Base-by-base conservation (phyloP, 2,329 filamentous ascomycete species). In the Diplocarpon mali region DNA sequence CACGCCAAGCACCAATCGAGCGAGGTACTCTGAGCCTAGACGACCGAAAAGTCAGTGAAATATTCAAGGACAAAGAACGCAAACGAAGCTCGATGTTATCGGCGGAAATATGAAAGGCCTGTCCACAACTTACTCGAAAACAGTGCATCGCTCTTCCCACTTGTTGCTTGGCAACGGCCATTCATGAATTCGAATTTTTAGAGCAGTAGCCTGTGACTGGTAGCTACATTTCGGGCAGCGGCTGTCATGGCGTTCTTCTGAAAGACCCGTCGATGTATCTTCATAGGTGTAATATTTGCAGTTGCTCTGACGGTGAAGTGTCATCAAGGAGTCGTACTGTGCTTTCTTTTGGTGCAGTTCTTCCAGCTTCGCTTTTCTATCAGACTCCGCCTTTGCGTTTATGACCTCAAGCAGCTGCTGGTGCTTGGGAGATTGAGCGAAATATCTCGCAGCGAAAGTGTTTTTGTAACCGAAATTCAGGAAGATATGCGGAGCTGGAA, bases 51-150 rank as follows among this genome's bases (percentile, higher is more conserved):
- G 20, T 24, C 20, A 24, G 20, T 24, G 13, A 83, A 66, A 0
- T 74, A 68, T 0, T 64, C 51, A 45, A 45, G 38, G 8, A 42
- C 49, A 17, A 17, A 9, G 35, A 17, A 5, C 76, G 54, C 0
- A 72, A 60, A 8, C 67, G 52, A 0, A 57, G 46, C 0, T 71
- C 47, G 1, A 78, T 24, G 39, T 61, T 69, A 0, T 64, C 44
- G 0, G 70, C 72, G 1, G 56, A 49, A 51, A 35, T 0, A 53
- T 54, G 30, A 74, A 70, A 0, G 54, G 24, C 0, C 17, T 3
- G 0, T 74, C 73, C 0, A 67, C 48, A 0, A 51, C 40, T 0
- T 79, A 58, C 50, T 79, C 75, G 40, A 79, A 79, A 0, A 78
- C 62, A 0, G 66, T 64, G 0, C 70, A 62, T 45, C 70, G 67